These are phyloP conservation scores for Leucosporidium scottii DNA, from an alignment of 768 basidiomycete genomes.

Conservation along the genomic window DNA sequence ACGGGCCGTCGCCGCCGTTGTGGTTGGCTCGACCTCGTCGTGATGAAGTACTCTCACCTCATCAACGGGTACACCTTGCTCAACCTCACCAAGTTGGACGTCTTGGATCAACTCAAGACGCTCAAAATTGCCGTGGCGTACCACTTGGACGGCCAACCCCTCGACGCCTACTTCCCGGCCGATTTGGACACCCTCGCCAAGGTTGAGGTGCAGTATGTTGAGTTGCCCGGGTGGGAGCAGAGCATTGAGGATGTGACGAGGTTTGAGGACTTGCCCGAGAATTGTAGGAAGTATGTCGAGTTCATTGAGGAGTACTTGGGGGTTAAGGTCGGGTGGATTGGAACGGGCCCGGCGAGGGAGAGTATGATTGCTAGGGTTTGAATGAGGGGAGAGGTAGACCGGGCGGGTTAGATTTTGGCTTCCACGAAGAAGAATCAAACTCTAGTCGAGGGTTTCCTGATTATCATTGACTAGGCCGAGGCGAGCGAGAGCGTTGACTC, in stretches of 20 bases:
- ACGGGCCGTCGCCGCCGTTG: constrained; percentile 88
- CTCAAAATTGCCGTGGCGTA: constrained; percentile 85
- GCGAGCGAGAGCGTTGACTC: no score
- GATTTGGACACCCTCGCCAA: constrained; percentile 71
- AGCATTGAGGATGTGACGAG: constrained; percentile 58
- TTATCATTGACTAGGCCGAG: no score
- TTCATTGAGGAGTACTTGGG: constrained; percentile 72
- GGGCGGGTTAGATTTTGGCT: no score
- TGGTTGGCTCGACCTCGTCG: constrained; percentile 96
- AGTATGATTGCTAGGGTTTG: no score
- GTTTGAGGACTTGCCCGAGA: constrained; percentile 71
- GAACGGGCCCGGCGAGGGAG: constrained; percentile 61
- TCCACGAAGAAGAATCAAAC: no score
- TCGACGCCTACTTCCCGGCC: constrained; percentile 70
- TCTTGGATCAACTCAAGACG: constrained; percentile 74
- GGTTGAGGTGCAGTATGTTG: constrained; percentile 79
- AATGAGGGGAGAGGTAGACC: no score
- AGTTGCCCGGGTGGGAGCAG: constrained; percentile 82
- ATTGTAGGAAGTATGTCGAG: constrained; percentile 75
- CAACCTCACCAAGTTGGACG: constrained; percentile 93
- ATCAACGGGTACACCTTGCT: constrained; percentile 93
- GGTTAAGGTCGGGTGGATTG: constrained; percentile 82
- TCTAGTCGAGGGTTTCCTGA: no score
- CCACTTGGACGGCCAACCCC: constrained; percentile 63
- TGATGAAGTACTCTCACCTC: constrained; percentile 80